Base-by-base conservation (phyloP, 2,329 filamentous ascomycete species). In the Aspergillus neoniger region DNA sequence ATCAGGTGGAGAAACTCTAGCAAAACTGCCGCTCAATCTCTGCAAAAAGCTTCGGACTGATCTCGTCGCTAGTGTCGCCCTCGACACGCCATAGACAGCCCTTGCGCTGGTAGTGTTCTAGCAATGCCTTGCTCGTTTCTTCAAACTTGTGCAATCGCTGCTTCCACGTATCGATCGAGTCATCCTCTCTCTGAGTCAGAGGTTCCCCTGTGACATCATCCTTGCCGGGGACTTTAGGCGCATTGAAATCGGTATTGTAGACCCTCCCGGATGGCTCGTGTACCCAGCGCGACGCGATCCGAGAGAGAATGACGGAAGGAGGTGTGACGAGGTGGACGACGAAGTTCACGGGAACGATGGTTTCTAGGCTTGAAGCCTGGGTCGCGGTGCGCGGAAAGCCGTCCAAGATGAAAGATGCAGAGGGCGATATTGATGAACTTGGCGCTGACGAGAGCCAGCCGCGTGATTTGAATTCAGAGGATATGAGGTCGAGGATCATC, bases 161-260 rank as follows among this genome's bases (percentile, higher is more conserved):
- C 68, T 88, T 88, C 85, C 96, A 99, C 15, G 94, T 90, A 52
- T 91, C 89, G 67, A 95, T 89, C 59, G 88, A 89, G 73, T 99
- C 95, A 72, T 99, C 95, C 7, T 88, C 82, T 58, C 95, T 84
- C 74, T 96, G 90, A 5, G 90, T 88, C 63, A 99, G 82, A 21
- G 84, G 81, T 74, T 99, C 95, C 15, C 95, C 95, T 0, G 95
- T 99, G 51, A 97, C 73, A 75, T 99, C 95, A 77, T 99, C 95
- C 67, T 83, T 86, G 25, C 95, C 94, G 0, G 86, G 78, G 1
- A 93, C 87, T 66, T 88, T 89, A 0, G 95, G 95, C 7, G 90
- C 85, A 72, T 98, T 92, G 81, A 96, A 99, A 0, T 88, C 88
- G 2, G 92, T 96, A 76, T 99, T 99, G 82, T 99, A 99, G 15